These are phyloP conservation scores for Aspergillus persii DNA, from an alignment of 2,329 filamentous ascomycete genomes.

Conservation along the genomic window DNA sequence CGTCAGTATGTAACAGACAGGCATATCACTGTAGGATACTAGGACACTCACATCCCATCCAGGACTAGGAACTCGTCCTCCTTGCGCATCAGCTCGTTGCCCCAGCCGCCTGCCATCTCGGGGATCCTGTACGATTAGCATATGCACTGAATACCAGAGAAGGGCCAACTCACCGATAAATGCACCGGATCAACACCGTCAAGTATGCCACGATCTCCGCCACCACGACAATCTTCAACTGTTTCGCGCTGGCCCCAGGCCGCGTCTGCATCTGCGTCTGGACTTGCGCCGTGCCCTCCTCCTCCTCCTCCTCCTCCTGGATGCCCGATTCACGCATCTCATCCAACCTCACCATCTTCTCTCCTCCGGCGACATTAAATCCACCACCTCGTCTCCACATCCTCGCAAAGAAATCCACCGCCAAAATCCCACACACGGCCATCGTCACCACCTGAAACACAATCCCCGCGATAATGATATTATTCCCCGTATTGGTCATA, in stretches of 20 bases:
- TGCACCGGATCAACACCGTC: conserved; percentile 43
- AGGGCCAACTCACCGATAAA: conserved; percentile 38
- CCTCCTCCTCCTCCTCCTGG: neutral
- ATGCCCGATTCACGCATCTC: neutral
- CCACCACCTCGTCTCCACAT: conserved; percentile 28
- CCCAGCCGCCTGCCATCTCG: conserved; percentile 53
- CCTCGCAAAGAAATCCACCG: conserved; percentile 47
- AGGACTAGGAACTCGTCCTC: conserved; percentile 49
- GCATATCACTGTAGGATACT: neutral
- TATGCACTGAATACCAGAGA: too few relatives aligned
- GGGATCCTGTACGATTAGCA: conserved; percentile 36
- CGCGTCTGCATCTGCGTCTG: too few relatives aligned
- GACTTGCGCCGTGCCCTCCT: neutral
- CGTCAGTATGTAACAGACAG: neutral
- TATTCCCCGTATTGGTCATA: conserved; percentile 49
- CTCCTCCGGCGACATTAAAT: conserved; percentile 24
- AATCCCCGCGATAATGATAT: conserved; percentile 60
- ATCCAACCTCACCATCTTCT: neutral
- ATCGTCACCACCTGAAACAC: conserved; percentile 56
- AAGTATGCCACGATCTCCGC: conserved; percentile 38
- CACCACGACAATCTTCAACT: conserved; percentile 26
- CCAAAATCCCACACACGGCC: conserved; percentile 36
- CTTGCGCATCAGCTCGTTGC: conserved; percentile 46
- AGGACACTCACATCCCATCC: conserved; percentile 45
- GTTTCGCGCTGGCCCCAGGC: neutral